Conservation (phyloP, 2,329 filamentous ascomycete genomes). For the Verticillium klebahnii region DNA sequence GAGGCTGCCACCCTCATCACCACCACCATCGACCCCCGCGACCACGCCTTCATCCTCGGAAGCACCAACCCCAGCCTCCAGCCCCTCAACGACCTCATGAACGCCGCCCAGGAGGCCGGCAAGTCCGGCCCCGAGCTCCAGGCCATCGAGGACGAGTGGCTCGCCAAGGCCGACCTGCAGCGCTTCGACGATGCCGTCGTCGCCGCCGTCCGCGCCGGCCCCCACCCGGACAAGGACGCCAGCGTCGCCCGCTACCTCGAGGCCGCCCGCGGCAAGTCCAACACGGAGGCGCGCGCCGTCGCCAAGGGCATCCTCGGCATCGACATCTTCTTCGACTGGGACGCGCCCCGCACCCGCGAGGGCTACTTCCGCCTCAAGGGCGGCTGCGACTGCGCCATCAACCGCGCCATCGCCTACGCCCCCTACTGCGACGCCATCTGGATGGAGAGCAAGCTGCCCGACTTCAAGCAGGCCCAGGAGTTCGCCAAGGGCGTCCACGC, state of each 20-base stretch:
- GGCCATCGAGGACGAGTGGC: slow-evolving; percentile 89
- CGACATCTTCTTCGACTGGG: slow-evolving; percentile 93
- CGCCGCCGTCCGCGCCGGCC: slow-evolving; percentile 70
- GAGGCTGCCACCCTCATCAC: slow-evolving; percentile 97
- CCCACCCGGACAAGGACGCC: slow-evolving; percentile 62
- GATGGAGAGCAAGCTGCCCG: slow-evolving; percentile 98
- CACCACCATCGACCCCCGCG: slow-evolving; percentile 90
- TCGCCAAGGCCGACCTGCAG: slow-evolving; percentile 70
- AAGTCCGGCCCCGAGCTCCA: slow-evolving; percentile 80
- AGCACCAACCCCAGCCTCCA: slow-evolving; percentile 79
- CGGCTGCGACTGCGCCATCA: slow-evolving; percentile 85
- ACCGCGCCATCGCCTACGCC: slow-evolving; percentile 85
- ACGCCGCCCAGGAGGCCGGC: slow-evolving; percentile 74
- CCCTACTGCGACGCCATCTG: slow-evolving; percentile 95
- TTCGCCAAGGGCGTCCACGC: slow-evolving; percentile 93
- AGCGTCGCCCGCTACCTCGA: slow-evolving; percentile 63
- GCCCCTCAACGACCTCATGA: slow-evolving; percentile 87
- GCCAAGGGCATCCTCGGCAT: slow-evolving; percentile 72
- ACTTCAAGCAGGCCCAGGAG: slow-evolving; percentile 84
- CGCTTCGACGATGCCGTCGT: slow-evolving; percentile 88
- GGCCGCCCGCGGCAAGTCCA: slow-evolving; percentile 76
- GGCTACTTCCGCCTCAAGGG: slow-evolving; percentile 93
- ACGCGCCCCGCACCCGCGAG: slow-evolving; percentile 85
- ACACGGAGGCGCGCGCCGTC: slow-evolving; percentile 73
- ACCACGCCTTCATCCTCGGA: slow-evolving; percentile 91